Base-by-base conservation (phyloP, 73 alveolate genomes). In the Paramecium biaurelia region DNA sequence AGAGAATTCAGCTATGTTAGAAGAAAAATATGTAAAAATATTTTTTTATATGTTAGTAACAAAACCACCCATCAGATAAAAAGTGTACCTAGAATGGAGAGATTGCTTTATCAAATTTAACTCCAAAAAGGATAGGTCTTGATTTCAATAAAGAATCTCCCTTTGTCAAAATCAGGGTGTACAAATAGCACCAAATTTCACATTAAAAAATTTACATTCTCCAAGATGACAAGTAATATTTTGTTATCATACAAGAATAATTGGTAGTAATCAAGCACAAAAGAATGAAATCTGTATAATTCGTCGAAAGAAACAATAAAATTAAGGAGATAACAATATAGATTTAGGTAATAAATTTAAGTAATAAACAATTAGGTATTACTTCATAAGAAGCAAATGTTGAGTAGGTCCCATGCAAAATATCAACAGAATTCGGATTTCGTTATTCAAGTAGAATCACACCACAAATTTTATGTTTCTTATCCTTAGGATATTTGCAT, bases 401-500 rank as follows among this genome's bases (percentile, higher is more conserved):
- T 24, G 90, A 79, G 6, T 35, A 42, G 5, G 20, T 45, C 7
- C 90, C 45, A 10, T 38, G 76, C 7, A 79, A 38, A 45, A 79
- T 79, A 10, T 24, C 32, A 9, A 79, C 90, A 18, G 90, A 79
- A 15, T 30, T 23, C 18, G 90, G 90, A 11, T 79, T 79, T 45
- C 42, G 32, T 79, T 30, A 24, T 79, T 58, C 90, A 4, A 79
- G 90, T 10, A 23, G 28, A 23, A 21, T 45, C 15, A 79, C 90
- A 5, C 35, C 70, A 23, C 21, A 41, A 79, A 79, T 79, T 7
- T 18, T 79, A 1, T 24, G 28, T n/a, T 79, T 79, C 8, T 79
- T 79, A 18, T 21, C 90, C 2, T 24, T 79, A 43, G 26, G 43
- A 24, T 20, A 24, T 21, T 24, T n/a, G 15, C 42, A 79, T 24